Percentiles rank a stretch among this genome's conserved stretches.
These are phyloP conservation scores for Phialophora expanda DNA, from an alignment of 2,329 filamentous ascomycete species.

Conservation along the genomic window DNA sequence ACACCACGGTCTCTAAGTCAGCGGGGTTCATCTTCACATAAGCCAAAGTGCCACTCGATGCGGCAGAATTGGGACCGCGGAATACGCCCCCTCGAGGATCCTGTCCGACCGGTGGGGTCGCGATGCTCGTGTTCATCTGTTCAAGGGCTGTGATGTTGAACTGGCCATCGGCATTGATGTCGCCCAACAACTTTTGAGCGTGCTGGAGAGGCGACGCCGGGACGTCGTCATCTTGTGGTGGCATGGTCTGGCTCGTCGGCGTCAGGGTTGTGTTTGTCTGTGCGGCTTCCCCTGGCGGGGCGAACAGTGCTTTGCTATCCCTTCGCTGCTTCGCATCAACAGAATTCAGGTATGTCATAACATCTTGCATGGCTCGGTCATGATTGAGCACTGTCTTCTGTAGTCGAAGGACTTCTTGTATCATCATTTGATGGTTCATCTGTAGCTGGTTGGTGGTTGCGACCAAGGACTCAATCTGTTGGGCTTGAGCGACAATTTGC, in stretches of 20 bases:
- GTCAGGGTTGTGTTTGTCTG: slow-evolving; percentile 50
- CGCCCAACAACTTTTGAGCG: slow-evolving; percentile 68
- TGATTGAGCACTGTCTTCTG: slow-evolving; percentile 75
- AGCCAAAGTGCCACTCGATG: slow-evolving; percentile 58
- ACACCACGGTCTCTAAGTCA: slow-evolving; percentile 76
- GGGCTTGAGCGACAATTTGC: slow-evolving; percentile 85
- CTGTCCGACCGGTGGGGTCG: slow-evolving; percentile 21
- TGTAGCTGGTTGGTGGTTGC: slow-evolving; percentile 81
- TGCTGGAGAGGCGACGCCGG: slow-evolving; percentile 71
- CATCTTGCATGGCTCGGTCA: slow-evolving; percentile 72
- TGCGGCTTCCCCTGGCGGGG: slow-evolving; percentile 51
- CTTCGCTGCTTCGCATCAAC: slow-evolving; percentile 68
- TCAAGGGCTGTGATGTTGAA: slow-evolving; percentile 69
- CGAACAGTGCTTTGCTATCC: slow-evolving; percentile 58
- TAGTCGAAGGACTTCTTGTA: slow-evolving; percentile 67
- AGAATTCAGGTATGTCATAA: slow-evolving; percentile 70
- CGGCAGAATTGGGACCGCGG: slow-evolving; percentile 52
- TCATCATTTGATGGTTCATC: slow-evolving; percentile 67
- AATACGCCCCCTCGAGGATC: slow-evolving; percentile 57
- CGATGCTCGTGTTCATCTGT: slow-evolving; percentile 58
- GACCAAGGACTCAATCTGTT: slow-evolving; percentile 86
- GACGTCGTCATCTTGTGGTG: slow-evolving; percentile 60
- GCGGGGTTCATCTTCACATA: slow-evolving; percentile 55
- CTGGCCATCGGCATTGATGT: slow-evolving; percentile 69
- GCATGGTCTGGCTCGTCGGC: slow-evolving; percentile 51